Conservation (phyloP, 108 stramenopile species). For the Cyclotella choctawhatcheeana region DNA sequence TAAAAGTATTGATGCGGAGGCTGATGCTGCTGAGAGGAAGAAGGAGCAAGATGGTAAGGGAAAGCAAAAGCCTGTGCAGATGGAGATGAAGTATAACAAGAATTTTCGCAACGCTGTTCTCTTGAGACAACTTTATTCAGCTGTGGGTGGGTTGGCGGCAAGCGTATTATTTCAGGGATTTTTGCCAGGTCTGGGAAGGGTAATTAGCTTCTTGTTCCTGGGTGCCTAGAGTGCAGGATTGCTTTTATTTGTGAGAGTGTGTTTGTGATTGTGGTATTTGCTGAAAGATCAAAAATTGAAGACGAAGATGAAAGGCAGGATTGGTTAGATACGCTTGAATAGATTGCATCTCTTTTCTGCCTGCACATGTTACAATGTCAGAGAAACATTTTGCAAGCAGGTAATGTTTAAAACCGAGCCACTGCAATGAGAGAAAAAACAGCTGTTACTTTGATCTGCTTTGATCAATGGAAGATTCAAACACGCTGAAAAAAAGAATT, state of each 20-base stretch:
- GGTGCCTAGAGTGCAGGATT: not conserved
- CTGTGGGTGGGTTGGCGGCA: constrained; percentile 29
- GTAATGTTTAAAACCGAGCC: too few species aligned
- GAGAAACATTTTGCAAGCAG: too few species aligned
- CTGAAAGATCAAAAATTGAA: too few species aligned
- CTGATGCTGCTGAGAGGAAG: constrained; percentile 10
- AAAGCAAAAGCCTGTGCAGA: constrained; percentile 26
- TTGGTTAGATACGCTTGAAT: too few species aligned
- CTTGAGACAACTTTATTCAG: constrained; percentile 45
- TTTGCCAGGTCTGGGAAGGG: constrained; percentile 33
- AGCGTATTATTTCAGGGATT: constrained; percentile 36
- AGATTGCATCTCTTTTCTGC: too few species aligned
- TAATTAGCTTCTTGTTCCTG: constrained; percentile 32
- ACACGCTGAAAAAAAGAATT: too few species aligned
- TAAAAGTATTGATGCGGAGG: constrained; percentile 26
- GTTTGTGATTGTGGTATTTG: not conserved
- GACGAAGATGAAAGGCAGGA: too few species aligned
- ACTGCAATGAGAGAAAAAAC: too few species aligned
- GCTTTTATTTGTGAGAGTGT: not conserved
- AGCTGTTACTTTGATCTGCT: too few species aligned
- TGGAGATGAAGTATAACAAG: constrained; percentile 54
- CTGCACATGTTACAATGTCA: too few species aligned
- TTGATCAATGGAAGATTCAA: too few species aligned
- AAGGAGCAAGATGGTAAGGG: constrained; percentile 14
- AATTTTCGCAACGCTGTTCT: constrained; percentile 43